Evolutionary conservation across 1,139 yeast genomes (phyloP).

Genomic region (Suhomyces choctaworum): DNA sequence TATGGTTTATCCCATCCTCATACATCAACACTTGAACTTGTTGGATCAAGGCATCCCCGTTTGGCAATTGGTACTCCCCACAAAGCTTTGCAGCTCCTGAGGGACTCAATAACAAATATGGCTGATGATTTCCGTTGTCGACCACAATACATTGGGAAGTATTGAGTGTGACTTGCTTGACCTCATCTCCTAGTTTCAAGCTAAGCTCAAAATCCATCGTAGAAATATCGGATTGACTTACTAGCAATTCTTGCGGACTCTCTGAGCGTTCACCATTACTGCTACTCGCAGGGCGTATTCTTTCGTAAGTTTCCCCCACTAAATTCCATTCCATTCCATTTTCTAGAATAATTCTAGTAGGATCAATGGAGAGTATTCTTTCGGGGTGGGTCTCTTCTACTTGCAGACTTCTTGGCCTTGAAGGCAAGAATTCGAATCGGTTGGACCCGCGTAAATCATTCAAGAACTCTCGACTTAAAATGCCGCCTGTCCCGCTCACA

Average conservation of each 20-base stretch:
- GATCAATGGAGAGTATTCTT: slow-evolving; percentile 21
- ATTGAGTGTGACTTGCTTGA: slow-evolving; percentile 26
- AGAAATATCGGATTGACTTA: slow-evolving; percentile 27
- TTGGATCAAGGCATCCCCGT: slow-evolving; percentile 11
- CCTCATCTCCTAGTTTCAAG: slow-evolving; percentile 14
- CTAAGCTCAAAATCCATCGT: slow-evolving; percentile 25
- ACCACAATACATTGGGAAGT: slow-evolving; percentile 48
- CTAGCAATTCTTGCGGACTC: slow-evolving; percentile 16
- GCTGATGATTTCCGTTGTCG: slow-evolving; percentile 33
- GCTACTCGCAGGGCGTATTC: slow-evolving; percentile 14
- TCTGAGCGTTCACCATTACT: not conserved
- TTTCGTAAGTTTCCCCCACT: slow-evolving; percentile 30
- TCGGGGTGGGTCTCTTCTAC: not conserved
- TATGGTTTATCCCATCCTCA: not conserved
- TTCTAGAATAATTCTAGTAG: slow-evolving; percentile 25
- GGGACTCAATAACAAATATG: slow-evolving; percentile 41
- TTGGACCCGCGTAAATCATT: slow-evolving; percentile 27
- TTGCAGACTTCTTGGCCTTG: slow-evolving; percentile 2
- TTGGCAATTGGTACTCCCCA: slow-evolving; percentile 9
- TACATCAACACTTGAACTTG: slow-evolving; percentile 13
- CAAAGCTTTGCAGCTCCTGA: slow-evolving; percentile 32
- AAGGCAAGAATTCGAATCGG: slow-evolving; percentile 28
- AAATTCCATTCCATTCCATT: slow-evolving; percentile 29
- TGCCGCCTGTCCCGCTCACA: slow-evolving; percentile 24
- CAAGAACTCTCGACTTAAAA: slow-evolving; percentile 31